phyloP scores from a whole-genome alignment of 2,329 filamentous ascomycete species.

The Elsinoe perseae region DNA sequence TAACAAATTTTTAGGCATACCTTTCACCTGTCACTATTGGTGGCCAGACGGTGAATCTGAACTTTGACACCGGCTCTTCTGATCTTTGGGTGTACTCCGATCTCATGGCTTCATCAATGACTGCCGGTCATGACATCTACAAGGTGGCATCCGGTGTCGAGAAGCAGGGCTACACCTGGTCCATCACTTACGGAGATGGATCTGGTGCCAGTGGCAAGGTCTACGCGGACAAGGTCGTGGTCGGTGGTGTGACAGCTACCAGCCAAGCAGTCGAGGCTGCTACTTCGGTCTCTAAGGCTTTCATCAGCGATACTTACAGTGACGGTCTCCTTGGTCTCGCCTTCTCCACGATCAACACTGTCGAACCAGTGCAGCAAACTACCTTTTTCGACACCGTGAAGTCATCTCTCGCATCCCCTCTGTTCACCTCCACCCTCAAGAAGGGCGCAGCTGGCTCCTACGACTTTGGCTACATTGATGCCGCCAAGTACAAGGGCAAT shows the following conservation, averaged over 20 bases:
- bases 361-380: conserved; percentile 42
- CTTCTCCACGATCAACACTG: conserved; percentile 53
- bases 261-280: conserved; percentile 61
- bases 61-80: conserved; percentile 63
- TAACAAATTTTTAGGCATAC: conserved; percentile 24
- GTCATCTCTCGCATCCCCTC: conserved; percentile 40
- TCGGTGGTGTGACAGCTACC: conserved; percentile 53
- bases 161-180: conserved; percentile 49
- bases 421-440: conserved; percentile 54
- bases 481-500: conserved; percentile 49
- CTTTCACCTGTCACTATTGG: conserved; percentile 55
- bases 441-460: conserved; percentile 46
- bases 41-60: conserved; percentile 54
- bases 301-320: conserved; percentile 44
- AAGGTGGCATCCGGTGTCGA: conserved; percentile 41
- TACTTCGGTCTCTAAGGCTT: conserved; percentile 47
- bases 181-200: conserved; percentile 58
- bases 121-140: conserved; percentile 52
- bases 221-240: conserved; percentile 56
- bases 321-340: conserved; percentile 55
- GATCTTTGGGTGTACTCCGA: conserved; percentile 64
- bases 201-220: conserved; percentile 56
- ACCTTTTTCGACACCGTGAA: conserved; percentile 57
- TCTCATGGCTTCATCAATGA: conserved; percentile 44
- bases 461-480: conserved; percentile 54